These are phyloP conservation scores for Geotrichum armillariae DNA, from an alignment of 1,139 yeast genomes.

Conservation along the genomic window DNA sequence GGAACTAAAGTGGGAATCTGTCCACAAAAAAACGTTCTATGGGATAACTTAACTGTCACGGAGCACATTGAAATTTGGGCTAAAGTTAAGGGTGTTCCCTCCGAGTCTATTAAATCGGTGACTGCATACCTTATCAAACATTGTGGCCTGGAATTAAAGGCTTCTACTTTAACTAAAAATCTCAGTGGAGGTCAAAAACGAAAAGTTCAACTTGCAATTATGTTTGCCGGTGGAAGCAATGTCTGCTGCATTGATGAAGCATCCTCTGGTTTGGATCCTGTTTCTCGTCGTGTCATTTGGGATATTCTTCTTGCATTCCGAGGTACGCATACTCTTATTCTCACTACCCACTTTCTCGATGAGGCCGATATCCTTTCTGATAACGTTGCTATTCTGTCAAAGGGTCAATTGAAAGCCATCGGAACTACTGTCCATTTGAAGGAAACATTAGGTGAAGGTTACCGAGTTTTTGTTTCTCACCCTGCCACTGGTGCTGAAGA, in stretches of 20 bases:
- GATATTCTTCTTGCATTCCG: constrained; percentile 38
- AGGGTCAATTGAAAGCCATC: constrained; percentile 35
- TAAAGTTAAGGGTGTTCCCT: constrained; percentile 34
- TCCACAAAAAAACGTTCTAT: constrained; percentile 41
- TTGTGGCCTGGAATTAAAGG: constrained; percentile 37
- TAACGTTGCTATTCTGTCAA: constrained; percentile 38
- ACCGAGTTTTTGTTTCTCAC: constrained; percentile 30
- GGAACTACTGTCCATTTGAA: constrained; percentile 40
- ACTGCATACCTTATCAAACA: constrained; percentile 30
- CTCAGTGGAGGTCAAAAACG: constrained; percentile 94
- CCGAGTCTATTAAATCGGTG: constrained; percentile 20
- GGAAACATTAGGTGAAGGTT: constrained; percentile 39
- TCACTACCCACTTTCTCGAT: constrained; percentile 42
- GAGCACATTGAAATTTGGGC: constrained; percentile 41
- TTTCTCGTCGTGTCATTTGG: constrained; percentile 41
- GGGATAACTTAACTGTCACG: constrained; percentile 39
- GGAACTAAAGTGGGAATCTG: constrained; percentile 40
- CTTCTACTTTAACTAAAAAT: constrained; percentile 28
- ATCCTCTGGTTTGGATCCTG: constrained; percentile 42
- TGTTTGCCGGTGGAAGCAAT: constrained; percentile 41
- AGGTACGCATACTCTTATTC: constrained; percentile 34
- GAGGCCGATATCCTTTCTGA: constrained; percentile 43
- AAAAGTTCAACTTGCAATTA: constrained; percentile 72
- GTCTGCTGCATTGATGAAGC: constrained; percentile 43
- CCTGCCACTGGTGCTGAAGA: constrained; percentile 33